A percentile compares a stretch with the other conserved stretches of the same genome.
Conservation (phyloP, 2,329 filamentous ascomycete species). For the Hymenoscyphus fraxineus region DNA sequence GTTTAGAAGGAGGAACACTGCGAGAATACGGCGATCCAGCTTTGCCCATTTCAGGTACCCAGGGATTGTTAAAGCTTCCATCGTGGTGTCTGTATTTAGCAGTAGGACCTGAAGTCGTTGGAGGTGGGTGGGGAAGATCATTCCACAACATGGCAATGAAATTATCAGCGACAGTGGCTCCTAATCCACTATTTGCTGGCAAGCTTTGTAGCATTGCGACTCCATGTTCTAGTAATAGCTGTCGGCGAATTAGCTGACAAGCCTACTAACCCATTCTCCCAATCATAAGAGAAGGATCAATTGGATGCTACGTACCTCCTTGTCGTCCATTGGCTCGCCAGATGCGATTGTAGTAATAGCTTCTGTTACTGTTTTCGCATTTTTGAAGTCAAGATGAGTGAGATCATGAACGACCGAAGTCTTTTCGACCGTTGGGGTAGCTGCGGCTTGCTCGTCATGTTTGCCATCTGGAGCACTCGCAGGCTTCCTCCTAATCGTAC, state of each 20-base stretch:
- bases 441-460: conserved; percentile 38
- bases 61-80: conserved; percentile 45
- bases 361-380: conserved; percentile 38
- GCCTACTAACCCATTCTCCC: too few relatives aligned
- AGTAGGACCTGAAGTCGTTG: conserved; percentile 44
- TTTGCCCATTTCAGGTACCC: conserved; percentile 49
- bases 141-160: conserved; percentile 52
- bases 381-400: conserved; percentile 38
- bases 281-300: neutral
- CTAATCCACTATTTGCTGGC: conserved; percentile 47
- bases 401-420: conserved; percentile 41
- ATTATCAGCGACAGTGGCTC: conserved; percentile 43
- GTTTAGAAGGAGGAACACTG: conserved; percentile 43
- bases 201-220: conserved; percentile 49
- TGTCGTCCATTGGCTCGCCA: conserved; percentile 46
- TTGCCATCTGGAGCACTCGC: conserved; percentile 45
- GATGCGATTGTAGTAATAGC: conserved; percentile 42
- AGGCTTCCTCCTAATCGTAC: conserved; percentile 45
- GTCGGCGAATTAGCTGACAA: conserved; percentile 6
- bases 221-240: conserved; percentile 47
- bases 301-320: conserved; percentile 22
- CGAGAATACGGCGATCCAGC: conserved; percentile 45
- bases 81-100: conserved; percentile 43
- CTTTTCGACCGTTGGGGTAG: conserved; percentile 35
- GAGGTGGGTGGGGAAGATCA: conserved; percentile 49